A percentile compares a stretch with the other conserved stretches of the same genome.
Conservation (phyloP, 768 basidiomycete genomes). For the Hygrophorus pudorinus region DNA sequence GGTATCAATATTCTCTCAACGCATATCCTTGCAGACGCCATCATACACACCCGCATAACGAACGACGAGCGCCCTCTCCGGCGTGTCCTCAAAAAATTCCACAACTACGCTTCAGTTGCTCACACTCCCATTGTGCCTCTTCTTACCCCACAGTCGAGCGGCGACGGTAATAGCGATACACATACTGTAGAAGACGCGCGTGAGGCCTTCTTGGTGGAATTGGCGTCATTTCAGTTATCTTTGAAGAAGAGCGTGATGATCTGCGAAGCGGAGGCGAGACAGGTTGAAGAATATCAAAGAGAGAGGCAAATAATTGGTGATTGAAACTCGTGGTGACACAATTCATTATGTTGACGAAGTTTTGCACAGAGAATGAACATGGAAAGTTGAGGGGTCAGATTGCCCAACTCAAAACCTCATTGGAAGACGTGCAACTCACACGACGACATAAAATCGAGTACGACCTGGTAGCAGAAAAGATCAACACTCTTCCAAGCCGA, state of each 20-base stretch:
- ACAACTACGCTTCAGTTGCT: conserved; percentile 54
- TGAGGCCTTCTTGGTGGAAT: conserved; percentile 70
- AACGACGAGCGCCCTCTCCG: conserved; percentile 75
- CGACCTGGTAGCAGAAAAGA: conserved; percentile 73
- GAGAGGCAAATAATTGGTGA: conserved; percentile 65
- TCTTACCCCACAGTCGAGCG: conserved; percentile 16
- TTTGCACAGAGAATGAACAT: conserved; percentile 55
- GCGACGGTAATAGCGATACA: conserved; percentile 12
- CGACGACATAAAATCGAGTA: conserved; percentile 80
- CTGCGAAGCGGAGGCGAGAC: conserved; percentile 76
- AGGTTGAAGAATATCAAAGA: conserved; percentile 75
- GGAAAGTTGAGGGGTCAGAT: conserved; percentile 59
- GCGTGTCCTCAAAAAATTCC: conserved; percentile 75
- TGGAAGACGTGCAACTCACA: conserved; percentile 72
- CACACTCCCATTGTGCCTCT: conserved; percentile 34
- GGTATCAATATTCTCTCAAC: not conserved
- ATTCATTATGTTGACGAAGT: not conserved
- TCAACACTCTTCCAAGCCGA: conserved; percentile 66
- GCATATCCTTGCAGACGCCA: conserved; percentile 43
- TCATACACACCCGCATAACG: conserved; percentile 72
- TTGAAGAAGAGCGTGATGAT: conserved; percentile 76
- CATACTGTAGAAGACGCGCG: conserved; percentile 54
- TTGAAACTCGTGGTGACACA: conserved; percentile 16
- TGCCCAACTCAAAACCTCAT: conserved; percentile 60
- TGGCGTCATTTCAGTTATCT: conserved; percentile 64